A percentile compares a stretch with the other conserved stretches of the same genome.
These are phyloP conservation scores for Agrocybe pediades DNA, from an alignment of 768 basidiomycete genomes.

Conservation along the genomic window DNA sequence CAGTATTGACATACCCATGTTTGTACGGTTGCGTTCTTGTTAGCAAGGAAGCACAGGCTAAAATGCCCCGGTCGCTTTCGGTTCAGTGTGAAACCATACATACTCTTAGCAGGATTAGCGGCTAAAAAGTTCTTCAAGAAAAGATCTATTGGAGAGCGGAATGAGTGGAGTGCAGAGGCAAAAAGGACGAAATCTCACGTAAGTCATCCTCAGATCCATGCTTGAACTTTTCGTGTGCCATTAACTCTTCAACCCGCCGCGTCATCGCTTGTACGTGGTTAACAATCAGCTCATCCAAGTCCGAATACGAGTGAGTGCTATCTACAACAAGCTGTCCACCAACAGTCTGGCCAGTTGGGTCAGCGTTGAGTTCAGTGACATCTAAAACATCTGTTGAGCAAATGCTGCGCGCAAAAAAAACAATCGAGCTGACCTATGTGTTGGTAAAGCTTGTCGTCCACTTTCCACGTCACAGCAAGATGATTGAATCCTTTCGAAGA, in stretches of 20 bases:
- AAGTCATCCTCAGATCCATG: constrained; percentile 85
- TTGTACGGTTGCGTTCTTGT: constrained; percentile 86
- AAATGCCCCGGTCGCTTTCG: constrained; percentile 91
- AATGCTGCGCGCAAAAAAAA: neutral
- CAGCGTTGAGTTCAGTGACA: constrained; percentile 79
- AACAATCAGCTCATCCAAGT: constrained; percentile 96
- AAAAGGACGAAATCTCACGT: constrained; percentile 63
- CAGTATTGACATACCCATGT: constrained; percentile 72
- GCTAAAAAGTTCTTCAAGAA: constrained; percentile 89
- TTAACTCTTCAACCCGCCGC: constrained; percentile 90
- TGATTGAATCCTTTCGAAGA: constrained; percentile 94
- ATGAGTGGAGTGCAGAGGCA: constrained; percentile 3
- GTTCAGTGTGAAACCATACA: constrained; percentile 95
- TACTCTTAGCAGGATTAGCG: constrained; percentile 91
- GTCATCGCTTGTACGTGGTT: constrained; percentile 96
- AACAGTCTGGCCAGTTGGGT: constrained; percentile 66
- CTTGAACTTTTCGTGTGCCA: constrained; percentile 95
- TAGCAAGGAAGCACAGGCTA: constrained; percentile 90
- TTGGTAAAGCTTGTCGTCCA: constrained; percentile 93
- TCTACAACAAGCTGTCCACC: constrained; percentile 74
- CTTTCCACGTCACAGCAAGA: constrained; percentile 98
- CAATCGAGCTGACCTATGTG: constrained; percentile 75
- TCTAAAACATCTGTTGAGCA: constrained; percentile 43
- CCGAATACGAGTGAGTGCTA: constrained; percentile 79
- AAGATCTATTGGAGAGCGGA: constrained; percentile 53